phyloP scores from a whole-genome alignment of 179 eudicot species.

The Amaranthus tricolor region DNA sequence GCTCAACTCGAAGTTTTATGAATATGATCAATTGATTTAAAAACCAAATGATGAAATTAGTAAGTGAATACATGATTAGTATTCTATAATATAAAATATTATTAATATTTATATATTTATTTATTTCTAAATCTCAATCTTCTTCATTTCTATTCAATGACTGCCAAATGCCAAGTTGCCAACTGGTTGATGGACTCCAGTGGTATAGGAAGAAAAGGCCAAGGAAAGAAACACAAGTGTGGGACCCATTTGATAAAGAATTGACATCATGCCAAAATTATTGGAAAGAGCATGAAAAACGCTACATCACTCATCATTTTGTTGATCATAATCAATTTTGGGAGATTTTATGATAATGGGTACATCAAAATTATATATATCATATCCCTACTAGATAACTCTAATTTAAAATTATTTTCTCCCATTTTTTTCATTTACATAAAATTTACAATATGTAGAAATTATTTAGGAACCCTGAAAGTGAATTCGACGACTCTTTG shows the following conservation, averaged over 20 bases:
- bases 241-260: neutral
- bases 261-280: conserved; percentile 10
- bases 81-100: too few species aligned
- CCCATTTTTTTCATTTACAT: neutral
- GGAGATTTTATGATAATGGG: neutral
- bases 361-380: neutral
- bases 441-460: too few species aligned
- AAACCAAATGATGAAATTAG: too few species aligned
- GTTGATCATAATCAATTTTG: neutral
- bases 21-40: too few species aligned
- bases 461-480: too few species aligned
- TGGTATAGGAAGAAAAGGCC: conserved; percentile 14
- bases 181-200: conserved; percentile 24
- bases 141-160: neutral
- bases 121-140: too few species aligned
- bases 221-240: conserved; percentile 14
- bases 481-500: too few species aligned
- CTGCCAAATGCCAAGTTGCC: conserved; percentile 12
- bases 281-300: neutral
- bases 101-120: too few species aligned
- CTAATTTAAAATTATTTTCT: neutral
- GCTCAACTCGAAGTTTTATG: too few species aligned
- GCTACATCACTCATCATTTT: conserved; percentile 2
- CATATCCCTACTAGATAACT: neutral
- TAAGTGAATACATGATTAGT: too few species aligned